phyloP scores from a whole-genome alignment of 2,329 filamentous ascomycete genomes.

The Onygenales sp. region DNA sequence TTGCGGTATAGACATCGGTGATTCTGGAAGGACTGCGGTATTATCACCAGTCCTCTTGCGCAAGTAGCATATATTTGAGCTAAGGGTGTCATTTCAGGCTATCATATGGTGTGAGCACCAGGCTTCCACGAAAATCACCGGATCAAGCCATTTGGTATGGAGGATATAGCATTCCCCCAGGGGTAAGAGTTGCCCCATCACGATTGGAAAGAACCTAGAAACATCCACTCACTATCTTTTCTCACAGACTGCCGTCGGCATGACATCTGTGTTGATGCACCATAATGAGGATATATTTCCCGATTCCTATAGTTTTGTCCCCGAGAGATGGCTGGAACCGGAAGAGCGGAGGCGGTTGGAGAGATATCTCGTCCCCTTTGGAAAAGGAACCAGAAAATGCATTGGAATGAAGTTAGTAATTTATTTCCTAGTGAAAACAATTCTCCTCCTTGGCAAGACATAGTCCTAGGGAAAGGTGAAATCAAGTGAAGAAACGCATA shows the following conservation, averaged over 20 bases:
- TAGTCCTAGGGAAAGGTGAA: neutral
- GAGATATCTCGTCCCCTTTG: conserved; percentile 15
- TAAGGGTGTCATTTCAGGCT: conserved; percentile 3
- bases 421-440: neutral
- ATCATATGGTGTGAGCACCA: conserved; percentile 8
- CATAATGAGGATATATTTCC: conserved; percentile 15
- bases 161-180: conserved; percentile 9
- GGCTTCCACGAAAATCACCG: conserved; percentile 9
- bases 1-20: conserved; percentile 2
- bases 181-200: conserved; percentile 1
- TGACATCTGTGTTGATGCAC: conserved; percentile 14
- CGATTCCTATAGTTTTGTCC: conserved; percentile 13
- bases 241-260: conserved; percentile 15
- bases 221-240: neutral
- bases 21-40: conserved; percentile 10
- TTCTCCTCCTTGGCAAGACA: neutral
- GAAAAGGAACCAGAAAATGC: conserved; percentile 15
- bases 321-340: conserved; percentile 17
- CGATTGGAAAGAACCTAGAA: neutral
- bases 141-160: conserved; percentile 6
- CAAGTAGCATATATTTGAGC: neutral
- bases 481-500: neutral
- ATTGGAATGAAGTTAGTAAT: conserved; percentile 15
- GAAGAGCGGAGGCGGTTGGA: conserved; percentile 11
- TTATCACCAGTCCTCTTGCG: neutral